These are phyloP conservation scores for Mycotypha africana DNA, from an alignment of 371 early-diverging fungal species.

Conservation along the genomic window DNA sequence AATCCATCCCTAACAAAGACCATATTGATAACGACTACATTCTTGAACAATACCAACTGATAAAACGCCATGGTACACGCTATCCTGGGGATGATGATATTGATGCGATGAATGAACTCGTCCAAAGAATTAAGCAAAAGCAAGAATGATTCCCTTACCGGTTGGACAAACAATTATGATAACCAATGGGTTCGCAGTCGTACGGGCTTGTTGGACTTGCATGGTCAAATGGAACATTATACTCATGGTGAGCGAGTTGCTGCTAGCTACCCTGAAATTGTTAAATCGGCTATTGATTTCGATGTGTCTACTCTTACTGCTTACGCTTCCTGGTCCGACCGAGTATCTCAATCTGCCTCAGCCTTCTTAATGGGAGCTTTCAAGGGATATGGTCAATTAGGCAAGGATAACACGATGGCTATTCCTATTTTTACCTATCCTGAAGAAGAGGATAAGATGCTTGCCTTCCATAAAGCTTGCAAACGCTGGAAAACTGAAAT, in stretches of 20 bases:
- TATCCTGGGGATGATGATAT: slow-evolving; percentile 15
- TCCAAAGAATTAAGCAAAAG: slow-evolving; percentile 2
- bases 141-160: too few species aligned
- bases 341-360: slow-evolving; percentile 12
- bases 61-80: slow-evolving; percentile 27
- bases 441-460: slow-evolving; percentile 12
- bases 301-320: slow-evolving; percentile 1
- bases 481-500: slow-evolving; percentile 8
- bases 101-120: slow-evolving; percentile 4
- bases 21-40: neutral
- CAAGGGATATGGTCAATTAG: slow-evolving; percentile 2
- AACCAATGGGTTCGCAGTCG: slow-evolving; percentile 4
- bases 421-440: slow-evolving; percentile 12
- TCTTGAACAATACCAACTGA: slow-evolving; percentile 19
- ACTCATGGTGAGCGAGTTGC: slow-evolving; percentile 17
- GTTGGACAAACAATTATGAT: slow-evolving; percentile 17
- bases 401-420: slow-evolving; percentile 3
- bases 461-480: slow-evolving; percentile 18
- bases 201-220: slow-evolving; percentile 6
- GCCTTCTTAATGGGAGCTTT: slow-evolving; percentile 10
- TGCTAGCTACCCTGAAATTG: slow-evolving; percentile 7
- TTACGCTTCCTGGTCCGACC: slow-evolving; percentile 8
- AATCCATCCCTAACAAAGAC: neutral
- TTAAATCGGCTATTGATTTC: neutral
- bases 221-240: slow-evolving; percentile 24